Evolutionary conservation across 2,329 filamentous ascomycete species (phyloP).

Genomic region (Botrytis elliptica): DNA sequence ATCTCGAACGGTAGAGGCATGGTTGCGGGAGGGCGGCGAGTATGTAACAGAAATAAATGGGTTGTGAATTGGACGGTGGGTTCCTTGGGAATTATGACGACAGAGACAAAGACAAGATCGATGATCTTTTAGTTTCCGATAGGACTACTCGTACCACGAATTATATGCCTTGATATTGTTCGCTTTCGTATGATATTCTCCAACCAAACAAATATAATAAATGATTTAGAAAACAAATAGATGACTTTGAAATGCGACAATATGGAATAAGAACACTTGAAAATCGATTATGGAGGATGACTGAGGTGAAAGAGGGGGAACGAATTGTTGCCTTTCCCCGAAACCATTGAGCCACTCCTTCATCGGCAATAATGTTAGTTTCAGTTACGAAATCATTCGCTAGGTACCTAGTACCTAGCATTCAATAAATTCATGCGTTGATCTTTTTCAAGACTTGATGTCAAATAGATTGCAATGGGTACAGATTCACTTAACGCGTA

Average conservation of each 20-base stretch:
- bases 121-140: conserved; percentile 1
- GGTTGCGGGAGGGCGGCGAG: conserved; percentile 26
- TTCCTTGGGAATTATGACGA: conserved; percentile 16
- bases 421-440: neutral
- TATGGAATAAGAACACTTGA: neutral
- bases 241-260: neutral
- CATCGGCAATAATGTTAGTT: conserved; percentile 1
- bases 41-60: conserved; percentile 5
- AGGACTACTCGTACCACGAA: neutral
- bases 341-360: conserved; percentile 10
- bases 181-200: neutral
- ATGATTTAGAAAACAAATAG: neutral
- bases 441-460: conserved; percentile 1
- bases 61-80: conserved; percentile 1
- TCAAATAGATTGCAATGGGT: neutral
- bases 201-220: neutral
- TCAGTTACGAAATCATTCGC: conserved; percentile 14
- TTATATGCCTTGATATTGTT: neutral
- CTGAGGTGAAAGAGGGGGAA: neutral
- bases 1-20: conserved; percentile 57
- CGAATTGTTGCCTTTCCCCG: neutral
- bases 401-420: neutral
- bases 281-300: neutral
- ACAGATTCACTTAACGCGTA: neutral
- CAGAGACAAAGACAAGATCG: conserved; percentile 14